phyloP scores from a whole-genome alignment of 2,329 filamentous ascomycete genomes.

The Claviceps purpurea region DNA sequence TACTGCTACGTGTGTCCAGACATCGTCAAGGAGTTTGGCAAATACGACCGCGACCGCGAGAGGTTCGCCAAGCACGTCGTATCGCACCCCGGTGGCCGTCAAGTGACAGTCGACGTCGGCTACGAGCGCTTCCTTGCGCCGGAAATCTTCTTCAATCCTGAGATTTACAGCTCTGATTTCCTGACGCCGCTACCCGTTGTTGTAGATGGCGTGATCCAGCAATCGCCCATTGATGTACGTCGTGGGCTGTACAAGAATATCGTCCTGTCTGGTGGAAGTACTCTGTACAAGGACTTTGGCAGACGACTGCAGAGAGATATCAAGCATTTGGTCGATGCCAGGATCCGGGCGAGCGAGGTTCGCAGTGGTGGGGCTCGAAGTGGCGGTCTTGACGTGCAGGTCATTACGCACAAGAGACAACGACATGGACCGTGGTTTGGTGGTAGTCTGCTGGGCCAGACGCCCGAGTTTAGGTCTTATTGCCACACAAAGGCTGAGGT shows the following conservation, averaged over 20 bases:
- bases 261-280: slow-evolving; percentile 91
- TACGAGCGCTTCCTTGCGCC: slow-evolving; percentile 97
- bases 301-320: slow-evolving; percentile 93
- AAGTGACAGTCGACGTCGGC: slow-evolving; percentile 79
- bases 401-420: slow-evolving; percentile 95
- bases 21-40: slow-evolving; percentile 95
- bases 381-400: slow-evolving; percentile 89
- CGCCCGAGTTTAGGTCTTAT: slow-evolving; percentile 95
- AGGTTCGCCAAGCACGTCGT: slow-evolving; percentile 86
- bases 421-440: slow-evolving; percentile 97
- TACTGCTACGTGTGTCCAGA: slow-evolving; percentile 98
- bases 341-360: slow-evolving; percentile 84
- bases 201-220: slow-evolving; percentile 93
- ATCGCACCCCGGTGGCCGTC: slow-evolving; percentile 70
- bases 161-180: slow-evolving; percentile 99
- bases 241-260: slow-evolving; percentile 99
- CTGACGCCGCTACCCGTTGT: slow-evolving; percentile 87
- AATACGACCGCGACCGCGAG: slow-evolving; percentile 85
- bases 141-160: slow-evolving; percentile 99
- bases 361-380: slow-evolving; percentile 85
- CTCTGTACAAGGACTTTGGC: slow-evolving; percentile 96
- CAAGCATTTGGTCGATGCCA: slow-evolving; percentile 83
- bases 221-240: slow-evolving; percentile 92
- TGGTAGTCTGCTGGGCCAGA: slow-evolving; percentile 89
- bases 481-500: slow-evolving; percentile 85